Conservation (phyloP, 1,284 basidiomycete genomes). For the Microstroma glucosiphilum region DNA sequence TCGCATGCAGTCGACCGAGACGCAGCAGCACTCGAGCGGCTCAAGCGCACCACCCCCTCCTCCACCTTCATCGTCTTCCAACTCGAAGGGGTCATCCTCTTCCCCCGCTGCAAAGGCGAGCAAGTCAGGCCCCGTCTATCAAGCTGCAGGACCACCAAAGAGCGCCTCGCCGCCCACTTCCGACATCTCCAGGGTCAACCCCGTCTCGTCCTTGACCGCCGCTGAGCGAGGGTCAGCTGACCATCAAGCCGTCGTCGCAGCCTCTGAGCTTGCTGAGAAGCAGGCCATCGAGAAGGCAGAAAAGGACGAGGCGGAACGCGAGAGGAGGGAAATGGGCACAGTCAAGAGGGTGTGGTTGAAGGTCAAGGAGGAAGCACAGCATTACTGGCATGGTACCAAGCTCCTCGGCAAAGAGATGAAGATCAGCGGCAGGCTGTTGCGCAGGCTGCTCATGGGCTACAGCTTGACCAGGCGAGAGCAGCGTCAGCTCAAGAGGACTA, state of each 20-base stretch:
- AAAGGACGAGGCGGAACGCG: conserved; percentile 12
- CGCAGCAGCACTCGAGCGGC: no score
- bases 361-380: conserved; percentile 88
- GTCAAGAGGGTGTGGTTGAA: conserved; percentile 64
- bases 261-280: conserved; percentile 28
- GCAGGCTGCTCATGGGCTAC: conserved; percentile 87
- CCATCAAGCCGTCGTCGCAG: conserved; percentile 32
- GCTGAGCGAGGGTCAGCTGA: conserved; percentile 28
- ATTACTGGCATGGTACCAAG: conserved; percentile 97
- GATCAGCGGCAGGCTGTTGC: conserved; percentile 79
- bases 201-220: conserved; percentile 24
- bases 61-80: conserved; percentile 1
- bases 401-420: conserved; percentile 88
- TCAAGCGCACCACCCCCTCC: background rate
- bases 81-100: background rate
- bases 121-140: conserved; percentile 19
- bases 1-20: no score
- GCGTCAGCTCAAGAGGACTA: conserved; percentile 87
- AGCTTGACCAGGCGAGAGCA: conserved; percentile 84
- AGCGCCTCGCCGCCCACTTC: conserved; percentile 19
- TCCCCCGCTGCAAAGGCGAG: conserved; percentile 19
- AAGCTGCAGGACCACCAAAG: conserved; percentile 24
- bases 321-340: conserved; percentile 17
- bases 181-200: conserved; percentile 22
- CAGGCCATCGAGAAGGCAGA: conserved; percentile 21